Percentiles rank a stretch among this genome's conserved stretches.
Evolutionary conservation across 192 early-diverging fungal species (phyloP).

Genomic region (Spizellomyces punctatus): DNA sequence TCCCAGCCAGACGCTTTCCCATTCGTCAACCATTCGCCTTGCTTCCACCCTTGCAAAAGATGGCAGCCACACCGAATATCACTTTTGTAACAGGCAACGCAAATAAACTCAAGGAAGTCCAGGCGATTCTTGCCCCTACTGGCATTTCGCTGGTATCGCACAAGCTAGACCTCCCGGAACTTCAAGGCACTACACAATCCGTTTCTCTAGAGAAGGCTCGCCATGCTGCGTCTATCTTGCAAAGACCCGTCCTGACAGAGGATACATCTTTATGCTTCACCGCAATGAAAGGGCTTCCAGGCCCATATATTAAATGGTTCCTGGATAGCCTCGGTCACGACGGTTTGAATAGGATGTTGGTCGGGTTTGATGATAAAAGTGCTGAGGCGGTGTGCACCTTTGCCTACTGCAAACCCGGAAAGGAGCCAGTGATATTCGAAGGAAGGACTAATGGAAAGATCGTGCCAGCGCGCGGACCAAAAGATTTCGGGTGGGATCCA

Average conservation of each 20-base stretch:
- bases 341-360: conserved; percentile 81
- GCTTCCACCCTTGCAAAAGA: neutral
- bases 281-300: conserved; percentile 85
- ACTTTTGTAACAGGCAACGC: conserved; percentile 96
- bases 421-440: conserved; percentile 79
- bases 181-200: conserved; percentile 82
- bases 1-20: too few species aligned
- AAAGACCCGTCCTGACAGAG: conserved; percentile 71
- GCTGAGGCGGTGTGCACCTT: conserved; percentile 92
- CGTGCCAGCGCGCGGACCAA: conserved; percentile 81
- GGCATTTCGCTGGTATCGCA: conserved; percentile 67
- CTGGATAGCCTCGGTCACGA: conserved; percentile 76
- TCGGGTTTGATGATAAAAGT: conserved; percentile 81
- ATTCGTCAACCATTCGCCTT: neutral
- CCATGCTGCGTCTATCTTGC: conserved; percentile 59
- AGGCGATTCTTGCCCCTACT: conserved; percentile 67
- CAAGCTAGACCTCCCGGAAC: conserved; percentile 86
- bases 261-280: conserved; percentile 95
- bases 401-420: conserved; percentile 78
- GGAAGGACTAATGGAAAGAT: conserved; percentile 81
- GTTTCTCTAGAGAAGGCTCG: conserved; percentile 82
- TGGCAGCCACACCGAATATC: conserved; percentile 22
- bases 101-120: conserved; percentile 92
- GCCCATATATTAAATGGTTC: conserved; percentile 98
- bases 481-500: conserved; percentile 95